Evolutionary conservation across 2,329 filamentous ascomycete genomes (phyloP).

Genomic region (Claviceps digitariae): DNA sequence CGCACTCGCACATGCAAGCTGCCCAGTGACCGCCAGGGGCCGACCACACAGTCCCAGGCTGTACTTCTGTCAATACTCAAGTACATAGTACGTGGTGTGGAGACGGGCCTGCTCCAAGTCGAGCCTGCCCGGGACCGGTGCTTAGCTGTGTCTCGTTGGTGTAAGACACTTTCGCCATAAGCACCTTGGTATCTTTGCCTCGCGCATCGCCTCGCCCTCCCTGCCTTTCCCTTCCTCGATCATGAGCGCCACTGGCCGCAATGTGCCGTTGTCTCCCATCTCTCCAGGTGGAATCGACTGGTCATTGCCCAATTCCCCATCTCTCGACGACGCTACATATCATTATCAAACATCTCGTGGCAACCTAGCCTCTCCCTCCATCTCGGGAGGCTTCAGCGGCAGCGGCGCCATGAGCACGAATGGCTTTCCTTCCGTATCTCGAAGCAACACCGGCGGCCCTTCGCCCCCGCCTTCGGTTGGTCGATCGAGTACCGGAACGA

Average conservation of each 20-base stretch:
- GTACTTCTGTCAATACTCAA: too few relatives aligned
- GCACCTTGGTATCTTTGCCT: conserved; percentile 7
- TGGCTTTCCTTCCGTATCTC: conserved; percentile 41
- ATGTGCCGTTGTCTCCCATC: conserved; percentile 68
- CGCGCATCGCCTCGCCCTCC: conserved; percentile 10
- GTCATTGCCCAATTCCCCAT: conserved; percentile 57
- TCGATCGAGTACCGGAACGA: conserved; percentile 69
- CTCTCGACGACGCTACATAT: conserved; percentile 36
- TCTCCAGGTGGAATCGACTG: conserved; percentile 77
- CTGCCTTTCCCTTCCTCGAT: conserved; percentile 18
- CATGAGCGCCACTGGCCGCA: conserved; percentile 52
- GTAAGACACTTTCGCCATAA: conserved; percentile 9
- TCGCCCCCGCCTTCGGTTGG: conserved; percentile 84
- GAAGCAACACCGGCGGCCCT: conserved; percentile 47
- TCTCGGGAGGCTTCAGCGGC: conserved; percentile 48
- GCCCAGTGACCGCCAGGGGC: conserved; percentile 4
- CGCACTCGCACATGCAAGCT: background rate
- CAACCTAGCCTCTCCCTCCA: conserved; percentile 55
- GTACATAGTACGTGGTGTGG: conserved; percentile 1
- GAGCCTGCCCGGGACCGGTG: conserved; percentile 1
- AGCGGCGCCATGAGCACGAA: conserved; percentile 44
- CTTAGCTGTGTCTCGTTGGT: conserved; percentile 8
- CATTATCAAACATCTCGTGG: conserved; percentile 34
- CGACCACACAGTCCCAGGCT: too few relatives aligned
- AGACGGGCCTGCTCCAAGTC: conserved; percentile 1